Evolutionary conservation across 176 grass and related monocot genomes (phyloP).

Genomic region (Rhynchospora tenuis): DNA sequence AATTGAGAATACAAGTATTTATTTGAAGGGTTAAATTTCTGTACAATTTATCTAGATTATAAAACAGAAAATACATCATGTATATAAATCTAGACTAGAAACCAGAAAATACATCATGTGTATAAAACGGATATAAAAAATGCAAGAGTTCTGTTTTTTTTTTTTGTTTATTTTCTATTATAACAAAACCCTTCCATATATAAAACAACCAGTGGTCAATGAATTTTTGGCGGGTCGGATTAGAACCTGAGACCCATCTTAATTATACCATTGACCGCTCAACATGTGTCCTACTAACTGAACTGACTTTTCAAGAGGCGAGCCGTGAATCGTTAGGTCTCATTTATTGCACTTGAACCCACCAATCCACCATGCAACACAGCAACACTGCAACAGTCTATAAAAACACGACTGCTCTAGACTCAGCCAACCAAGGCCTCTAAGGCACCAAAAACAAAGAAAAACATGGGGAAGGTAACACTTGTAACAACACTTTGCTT

Average conservation of each 20-base stretch:
- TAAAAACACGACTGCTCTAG: neutral
- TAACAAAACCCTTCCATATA: neutral
- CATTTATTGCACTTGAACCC: neutral
- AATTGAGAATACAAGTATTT: too few relatives aligned
- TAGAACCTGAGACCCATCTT: neutral
- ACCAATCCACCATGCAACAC: neutral
- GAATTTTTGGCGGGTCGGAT: neutral
- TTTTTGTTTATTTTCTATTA: too few relatives aligned
- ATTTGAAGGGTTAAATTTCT: too few relatives aligned
- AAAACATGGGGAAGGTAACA: slow-evolving; percentile 28
- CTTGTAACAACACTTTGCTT: slow-evolving; percentile 42
- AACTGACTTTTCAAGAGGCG: neutral
- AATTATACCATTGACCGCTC: neutral
- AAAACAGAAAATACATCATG: too few relatives aligned
- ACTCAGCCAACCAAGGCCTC: neutral
- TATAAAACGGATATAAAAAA: too few relatives aligned
- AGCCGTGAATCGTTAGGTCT: slow-evolving; percentile 11
- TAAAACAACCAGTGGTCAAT: neutral
- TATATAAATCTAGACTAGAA: too few relatives aligned
- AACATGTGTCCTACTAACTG: slow-evolving; percentile 3
- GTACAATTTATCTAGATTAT: too few relatives aligned
- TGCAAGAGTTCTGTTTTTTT: too few relatives aligned
- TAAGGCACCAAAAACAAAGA: slow-evolving; percentile 9
- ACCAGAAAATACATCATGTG: too few relatives aligned
- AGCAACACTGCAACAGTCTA: neutral